A percentile compares a stretch with the other conserved stretches of the same genome.
Evolutionary conservation across 257 asterid species (phyloP).

Genomic region (Forsythia viridissima): DNA sequence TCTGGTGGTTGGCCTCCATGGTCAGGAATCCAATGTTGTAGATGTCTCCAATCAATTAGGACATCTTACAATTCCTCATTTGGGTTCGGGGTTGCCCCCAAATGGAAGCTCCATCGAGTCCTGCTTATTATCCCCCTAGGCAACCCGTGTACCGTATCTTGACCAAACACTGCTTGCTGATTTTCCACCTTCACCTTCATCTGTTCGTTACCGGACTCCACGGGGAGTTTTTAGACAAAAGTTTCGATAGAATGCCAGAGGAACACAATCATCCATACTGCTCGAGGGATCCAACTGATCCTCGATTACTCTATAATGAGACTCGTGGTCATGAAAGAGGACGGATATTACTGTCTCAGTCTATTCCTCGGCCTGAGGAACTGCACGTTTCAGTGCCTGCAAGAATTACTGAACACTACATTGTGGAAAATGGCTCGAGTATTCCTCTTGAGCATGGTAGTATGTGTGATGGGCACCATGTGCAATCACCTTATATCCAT

Average conservation of each 20-base stretch:
- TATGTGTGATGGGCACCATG: constrained; percentile 55
- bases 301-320: constrained; percentile 54
- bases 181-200: constrained; percentile 86
- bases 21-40: constrained; percentile 77
- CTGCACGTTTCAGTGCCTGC: constrained; percentile 52
- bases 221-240: constrained; percentile 59
- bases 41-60: constrained; percentile 67
- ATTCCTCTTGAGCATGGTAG: constrained; percentile 52
- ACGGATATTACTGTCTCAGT: constrained; percentile 66
- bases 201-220: constrained; percentile 58
- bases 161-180: constrained; percentile 74
- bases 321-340: constrained; percentile 65
- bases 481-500: constrained; percentile 60
- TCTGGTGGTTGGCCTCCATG: constrained; percentile 65
- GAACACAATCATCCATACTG: constrained; percentile 60
- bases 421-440: constrained; percentile 56
- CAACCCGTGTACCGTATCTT: constrained; percentile 45
- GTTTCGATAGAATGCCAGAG: constrained; percentile 61
- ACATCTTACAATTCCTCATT: constrained; percentile 72
- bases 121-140: constrained; percentile 87
- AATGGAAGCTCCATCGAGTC: constrained; percentile 98
- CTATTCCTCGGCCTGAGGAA: constrained; percentile 64
- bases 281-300: constrained; percentile 66
- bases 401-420: constrained; percentile 54
- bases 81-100: constrained; percentile 66